These are phyloP conservation scores for Leucocoprinus birnbaumii DNA, from an alignment of 768 basidiomycete species.

Conservation along the genomic window DNA sequence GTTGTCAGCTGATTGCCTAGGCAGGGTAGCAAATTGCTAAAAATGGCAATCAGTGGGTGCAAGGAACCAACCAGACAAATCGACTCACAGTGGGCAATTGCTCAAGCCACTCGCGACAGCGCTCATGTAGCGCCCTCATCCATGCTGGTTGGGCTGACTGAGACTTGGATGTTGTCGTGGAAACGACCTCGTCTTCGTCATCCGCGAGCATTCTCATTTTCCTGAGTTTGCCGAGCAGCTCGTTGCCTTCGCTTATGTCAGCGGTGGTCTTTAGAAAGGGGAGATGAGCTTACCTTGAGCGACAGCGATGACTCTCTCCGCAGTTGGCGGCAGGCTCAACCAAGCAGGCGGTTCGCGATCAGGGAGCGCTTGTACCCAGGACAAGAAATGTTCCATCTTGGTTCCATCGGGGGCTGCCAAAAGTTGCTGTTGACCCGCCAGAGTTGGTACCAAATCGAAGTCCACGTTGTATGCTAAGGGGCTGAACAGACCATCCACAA, in stretches of 20 bases:
- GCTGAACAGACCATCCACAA: conserved; percentile 89
- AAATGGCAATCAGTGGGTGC: conserved; percentile 1
- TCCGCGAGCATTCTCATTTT: conserved; percentile 91
- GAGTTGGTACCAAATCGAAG: conserved; percentile 80
- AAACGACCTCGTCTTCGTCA: conserved; percentile 79
- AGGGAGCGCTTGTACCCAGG: conserved; percentile 87
- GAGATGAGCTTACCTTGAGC: conserved; percentile 66
- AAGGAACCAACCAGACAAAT: background rate
- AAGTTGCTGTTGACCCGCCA: conserved; percentile 45
- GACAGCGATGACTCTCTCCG: conserved; percentile 88
- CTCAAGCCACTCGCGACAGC: conserved; percentile 81
- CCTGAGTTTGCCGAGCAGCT: conserved; percentile 80
- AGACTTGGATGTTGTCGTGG: conserved; percentile 51
- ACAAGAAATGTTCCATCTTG: conserved; percentile 85
- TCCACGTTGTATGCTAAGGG: conserved; percentile 88
- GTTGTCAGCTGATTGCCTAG: conserved; percentile 65
- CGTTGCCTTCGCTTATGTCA: conserved; percentile 53
- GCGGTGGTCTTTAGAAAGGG: background rate
- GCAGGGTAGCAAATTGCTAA: conserved; percentile 62
- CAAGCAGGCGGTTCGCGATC: conserved; percentile 94
- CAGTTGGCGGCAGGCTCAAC: conserved; percentile 90
- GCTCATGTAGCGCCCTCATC: conserved; percentile 85
- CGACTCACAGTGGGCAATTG: conserved; percentile 68
- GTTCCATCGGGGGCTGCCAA: conserved; percentile 87
- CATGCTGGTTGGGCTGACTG: conserved; percentile 81